Conservation (phyloP, 495 filamentous ascomycete genomes). For the Tricharina praecox region DNA sequence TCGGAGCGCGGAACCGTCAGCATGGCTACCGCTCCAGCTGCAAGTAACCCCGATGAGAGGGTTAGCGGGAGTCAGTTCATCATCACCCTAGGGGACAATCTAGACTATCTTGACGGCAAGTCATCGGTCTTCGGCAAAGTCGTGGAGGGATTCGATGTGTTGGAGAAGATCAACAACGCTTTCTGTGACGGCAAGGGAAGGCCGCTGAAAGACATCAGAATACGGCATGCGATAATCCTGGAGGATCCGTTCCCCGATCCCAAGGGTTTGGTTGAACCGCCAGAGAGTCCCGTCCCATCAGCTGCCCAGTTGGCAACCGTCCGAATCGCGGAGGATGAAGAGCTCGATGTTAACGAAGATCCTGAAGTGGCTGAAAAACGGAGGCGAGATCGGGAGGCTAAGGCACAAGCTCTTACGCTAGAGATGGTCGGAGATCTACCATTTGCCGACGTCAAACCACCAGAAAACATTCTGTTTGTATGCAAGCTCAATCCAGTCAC, state of each 20-base stretch:
- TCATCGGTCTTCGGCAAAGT: constrained; percentile 89
- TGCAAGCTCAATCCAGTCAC: constrained; percentile 98
- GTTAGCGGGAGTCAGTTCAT: constrained; percentile 79
- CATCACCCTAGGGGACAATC: constrained; percentile 68
- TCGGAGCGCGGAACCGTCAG: constrained; percentile 74
- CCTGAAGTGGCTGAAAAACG: constrained; percentile 62
- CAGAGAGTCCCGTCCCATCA: constrained; percentile 62
- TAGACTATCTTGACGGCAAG: constrained; percentile 79
- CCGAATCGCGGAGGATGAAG: constrained; percentile 75
- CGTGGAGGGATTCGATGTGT: constrained; percentile 76
- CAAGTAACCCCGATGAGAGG: constrained; percentile 61
- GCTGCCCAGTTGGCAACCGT: constrained; percentile 80
- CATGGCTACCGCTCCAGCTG: constrained; percentile 71
- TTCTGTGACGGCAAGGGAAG: constrained; percentile 72
- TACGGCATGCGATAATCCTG: constrained; percentile 74
- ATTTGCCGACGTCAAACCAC: constrained; percentile 93
- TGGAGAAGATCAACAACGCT: constrained; percentile 83
- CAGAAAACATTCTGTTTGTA: constrained; percentile 93
- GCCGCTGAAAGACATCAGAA: constrained; percentile 79
- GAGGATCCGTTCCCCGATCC: constrained; percentile 83
- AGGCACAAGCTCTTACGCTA: constrained; percentile 82
- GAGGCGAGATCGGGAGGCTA: constrained; percentile 76
- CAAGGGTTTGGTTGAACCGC: constrained; percentile 51
- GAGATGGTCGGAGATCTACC: constrained; percentile 98
- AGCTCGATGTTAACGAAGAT: constrained; percentile 50